phyloP scores from a whole-genome alignment of 164 flowering plant species.

The Vitis amurensis region DNA sequence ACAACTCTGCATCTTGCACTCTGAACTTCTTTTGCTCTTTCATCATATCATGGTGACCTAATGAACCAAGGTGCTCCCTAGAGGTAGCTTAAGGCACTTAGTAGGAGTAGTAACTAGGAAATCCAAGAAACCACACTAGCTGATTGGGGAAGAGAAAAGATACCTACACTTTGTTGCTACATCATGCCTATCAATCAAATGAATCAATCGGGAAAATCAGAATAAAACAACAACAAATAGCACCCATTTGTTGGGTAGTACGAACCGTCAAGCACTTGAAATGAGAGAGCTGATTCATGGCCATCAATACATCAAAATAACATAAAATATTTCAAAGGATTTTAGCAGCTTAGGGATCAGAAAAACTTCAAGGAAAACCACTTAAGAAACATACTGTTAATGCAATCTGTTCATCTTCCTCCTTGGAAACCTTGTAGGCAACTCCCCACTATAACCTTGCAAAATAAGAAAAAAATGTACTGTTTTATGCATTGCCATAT shows the following conservation, averaged over 20 bases:
- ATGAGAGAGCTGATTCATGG: neutral
- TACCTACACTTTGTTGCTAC: neutral
- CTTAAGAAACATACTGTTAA: conserved; percentile 36
- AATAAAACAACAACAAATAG: neutral
- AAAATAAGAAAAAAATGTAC: conserved; percentile 8
- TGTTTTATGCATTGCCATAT: neutral
- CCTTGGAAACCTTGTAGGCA: conserved; percentile 65
- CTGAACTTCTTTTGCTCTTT: no score
- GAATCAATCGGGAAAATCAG: neutral
- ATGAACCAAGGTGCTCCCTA: neutral
- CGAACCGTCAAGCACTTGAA: neutral
- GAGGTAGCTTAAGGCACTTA: neutral
- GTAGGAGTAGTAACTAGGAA: neutral
- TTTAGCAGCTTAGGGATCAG: neutral
- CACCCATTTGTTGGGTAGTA: neutral
- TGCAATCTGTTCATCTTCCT: conserved; percentile 64
- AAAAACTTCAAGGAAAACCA: neutral
- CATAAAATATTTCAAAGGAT: neutral
- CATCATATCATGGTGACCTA: neutral
- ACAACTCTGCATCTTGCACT: no score
- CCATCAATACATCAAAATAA: neutral
- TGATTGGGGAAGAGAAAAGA: neutral
- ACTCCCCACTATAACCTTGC: conserved; percentile 70
- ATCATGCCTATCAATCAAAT: neutral
- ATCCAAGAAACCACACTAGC: neutral